A percentile compares a stretch with the other conserved stretches of the same genome.
These are phyloP conservation scores for Lodderomyces orthopsilosis DNA, from an alignment of 1,139 yeast genomes.

Conservation along the genomic window DNA sequence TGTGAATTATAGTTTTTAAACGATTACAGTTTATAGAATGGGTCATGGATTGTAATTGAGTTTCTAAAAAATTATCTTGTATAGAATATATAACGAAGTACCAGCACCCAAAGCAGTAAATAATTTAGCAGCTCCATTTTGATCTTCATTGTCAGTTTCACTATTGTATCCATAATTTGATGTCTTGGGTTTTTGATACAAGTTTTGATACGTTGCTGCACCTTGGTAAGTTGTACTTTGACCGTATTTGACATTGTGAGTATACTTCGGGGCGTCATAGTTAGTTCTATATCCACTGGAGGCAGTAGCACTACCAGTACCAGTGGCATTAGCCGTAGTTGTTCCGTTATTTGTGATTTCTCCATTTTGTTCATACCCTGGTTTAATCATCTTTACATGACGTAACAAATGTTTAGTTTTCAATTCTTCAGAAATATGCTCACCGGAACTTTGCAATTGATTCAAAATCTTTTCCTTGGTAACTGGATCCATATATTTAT, in stretches of 20 bases:
- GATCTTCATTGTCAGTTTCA: slow-evolving; percentile 16
- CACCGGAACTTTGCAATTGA: slow-evolving; percentile 35
- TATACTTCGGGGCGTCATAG: neutral
- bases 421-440: slow-evolving; percentile 39
- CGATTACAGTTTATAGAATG: no score
- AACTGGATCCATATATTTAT: slow-evolving; percentile 32
- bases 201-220: slow-evolving; percentile 22
- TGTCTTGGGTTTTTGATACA: slow-evolving; percentile 29
- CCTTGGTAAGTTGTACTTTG: slow-evolving; percentile 9
- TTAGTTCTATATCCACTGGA: neutral
- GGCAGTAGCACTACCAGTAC: neutral
- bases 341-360: neutral
- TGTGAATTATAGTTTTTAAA: no score
- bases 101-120: slow-evolving; percentile 32
- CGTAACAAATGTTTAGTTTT: slow-evolving; percentile 45
- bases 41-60: no score
- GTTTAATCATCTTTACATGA: slow-evolving; percentile 21
- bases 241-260: slow-evolving; percentile 9
- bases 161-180: neutral
- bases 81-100: slow-evolving; percentile 27
- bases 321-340: neutral
- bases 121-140: slow-evolving; percentile 20
- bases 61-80: slow-evolving; percentile 16
- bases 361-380: neutral
- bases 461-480: slow-evolving; percentile 33